Conservation (phyloP, 139 green algal species). For the Chlamydomonas schloesseri region DNA sequence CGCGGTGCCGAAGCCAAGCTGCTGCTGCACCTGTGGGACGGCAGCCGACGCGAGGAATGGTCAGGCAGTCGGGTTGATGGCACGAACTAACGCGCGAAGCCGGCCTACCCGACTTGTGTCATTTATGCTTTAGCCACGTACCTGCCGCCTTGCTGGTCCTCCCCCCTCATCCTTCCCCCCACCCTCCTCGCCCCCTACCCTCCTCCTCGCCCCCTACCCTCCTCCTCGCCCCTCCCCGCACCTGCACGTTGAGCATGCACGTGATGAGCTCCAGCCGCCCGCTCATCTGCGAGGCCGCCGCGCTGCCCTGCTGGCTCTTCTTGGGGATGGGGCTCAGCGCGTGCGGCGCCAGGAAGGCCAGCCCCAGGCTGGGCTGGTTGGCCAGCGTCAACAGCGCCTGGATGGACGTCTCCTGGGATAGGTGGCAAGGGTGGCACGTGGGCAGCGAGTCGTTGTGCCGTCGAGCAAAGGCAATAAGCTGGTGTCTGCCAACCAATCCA, state of each 20-base stretch:
- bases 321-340: slow-evolving; percentile 11
- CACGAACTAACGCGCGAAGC: no score
- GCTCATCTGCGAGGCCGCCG: slow-evolving; percentile 21
- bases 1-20: slow-evolving; percentile 35
- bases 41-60: neutral
- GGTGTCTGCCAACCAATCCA: no score
- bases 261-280: slow-evolving; percentile 39
- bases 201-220: no score
- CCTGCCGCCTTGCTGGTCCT: no score
- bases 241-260: slow-evolving; percentile 45
- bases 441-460: no score
- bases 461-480: no score
- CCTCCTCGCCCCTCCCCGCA: neutral
- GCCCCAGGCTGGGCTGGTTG: slow-evolving; percentile 35
- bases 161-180: no score
- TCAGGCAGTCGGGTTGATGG: no score
- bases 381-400: slow-evolving; percentile 43
- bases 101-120: no score
- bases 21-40: slow-evolving; percentile 10
- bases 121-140: no score
- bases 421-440: no score
- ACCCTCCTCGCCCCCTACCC: no score
- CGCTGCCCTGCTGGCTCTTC: slow-evolving; percentile 22
- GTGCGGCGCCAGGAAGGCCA: slow-evolving; percentile 32
- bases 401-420: slow-evolving; percentile 30